A percentile compares a stretch with the other conserved stretches of the same genome.
Evolutionary conservation across 371 early-diverging fungal genomes (phyloP).

Genomic region (Capillidium rhysosporum): DNA sequence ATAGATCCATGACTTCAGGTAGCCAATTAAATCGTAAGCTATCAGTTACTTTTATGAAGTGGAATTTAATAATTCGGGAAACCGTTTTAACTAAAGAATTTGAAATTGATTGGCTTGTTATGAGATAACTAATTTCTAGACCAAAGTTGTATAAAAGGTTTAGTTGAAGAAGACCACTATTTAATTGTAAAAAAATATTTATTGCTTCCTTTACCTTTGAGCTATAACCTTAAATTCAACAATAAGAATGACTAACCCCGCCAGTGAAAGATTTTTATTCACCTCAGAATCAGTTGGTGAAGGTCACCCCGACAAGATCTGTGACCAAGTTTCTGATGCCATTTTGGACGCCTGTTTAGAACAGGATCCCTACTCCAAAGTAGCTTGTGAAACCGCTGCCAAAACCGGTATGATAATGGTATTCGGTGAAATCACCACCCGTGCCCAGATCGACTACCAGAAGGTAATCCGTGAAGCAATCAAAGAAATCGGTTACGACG

Average conservation of each 20-base stretch:
- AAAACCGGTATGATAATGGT: constrained; percentile 99
- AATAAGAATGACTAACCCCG: constrained; percentile 3
- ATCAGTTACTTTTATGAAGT: too few relatives aligned
- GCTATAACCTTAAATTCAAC: too few relatives aligned
- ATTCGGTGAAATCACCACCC: constrained; percentile 98
- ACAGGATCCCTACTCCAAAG: constrained; percentile 93
- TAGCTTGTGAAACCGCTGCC: constrained; percentile 98
- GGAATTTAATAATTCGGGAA: too few relatives aligned
- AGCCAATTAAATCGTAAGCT: too few relatives aligned
- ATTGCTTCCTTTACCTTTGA: too few relatives aligned
- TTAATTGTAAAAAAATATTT: too few relatives aligned
- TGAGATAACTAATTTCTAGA: too few relatives aligned
- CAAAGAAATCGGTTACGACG: constrained; percentile 97
- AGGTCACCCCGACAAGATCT: constrained; percentile 99
- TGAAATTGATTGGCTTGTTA: too few relatives aligned
- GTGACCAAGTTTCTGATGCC: constrained; percentile 97
- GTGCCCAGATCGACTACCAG: constrained; percentile 92
- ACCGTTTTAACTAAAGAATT: too few relatives aligned
- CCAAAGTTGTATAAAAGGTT: too few relatives aligned
- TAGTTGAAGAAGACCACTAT: too few relatives aligned
- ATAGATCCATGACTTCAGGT: too few relatives aligned
- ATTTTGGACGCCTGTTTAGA: constrained; percentile 96
- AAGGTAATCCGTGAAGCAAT: constrained; percentile 93
- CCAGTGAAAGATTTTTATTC: constrained; percentile 71
- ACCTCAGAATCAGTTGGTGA: constrained; percentile 99